These are phyloP conservation scores for Phlyctochytrium arcticum DNA, from an alignment of 192 early-diverging fungal species.

Conservation along the genomic window DNA sequence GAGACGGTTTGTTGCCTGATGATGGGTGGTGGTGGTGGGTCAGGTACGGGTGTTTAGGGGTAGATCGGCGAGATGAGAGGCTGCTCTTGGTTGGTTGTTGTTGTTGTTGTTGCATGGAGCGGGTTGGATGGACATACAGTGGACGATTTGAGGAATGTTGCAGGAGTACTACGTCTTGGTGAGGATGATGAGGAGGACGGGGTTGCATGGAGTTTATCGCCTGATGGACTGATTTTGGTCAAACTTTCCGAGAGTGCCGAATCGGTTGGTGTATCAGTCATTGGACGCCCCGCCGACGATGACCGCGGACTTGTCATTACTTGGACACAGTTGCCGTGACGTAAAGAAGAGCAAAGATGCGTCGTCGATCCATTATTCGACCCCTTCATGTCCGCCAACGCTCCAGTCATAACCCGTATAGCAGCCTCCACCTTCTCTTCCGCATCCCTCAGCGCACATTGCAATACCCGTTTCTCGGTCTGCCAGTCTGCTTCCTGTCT, in stretches of 20 bases:
- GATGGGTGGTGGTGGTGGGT: neutral
- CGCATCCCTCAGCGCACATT: constrained; percentile 11
- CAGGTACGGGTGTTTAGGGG: neutral
- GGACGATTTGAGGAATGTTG: too few relatives aligned
- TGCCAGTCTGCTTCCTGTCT: constrained; percentile 21
- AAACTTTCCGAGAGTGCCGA: too few relatives aligned
- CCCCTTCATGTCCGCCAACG: constrained; percentile 7
- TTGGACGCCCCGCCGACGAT: neutral
- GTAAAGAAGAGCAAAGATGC: neutral
- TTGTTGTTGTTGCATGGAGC: neutral
- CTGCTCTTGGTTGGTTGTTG: neutral
- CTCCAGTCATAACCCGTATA: constrained; percentile 9
- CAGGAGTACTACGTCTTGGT: neutral
- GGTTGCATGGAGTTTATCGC: too few relatives aligned
- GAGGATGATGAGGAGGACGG: too few relatives aligned
- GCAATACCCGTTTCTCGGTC: neutral
- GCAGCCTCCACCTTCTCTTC: constrained; percentile 15
- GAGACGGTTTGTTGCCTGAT: neutral
- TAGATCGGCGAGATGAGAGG: neutral
- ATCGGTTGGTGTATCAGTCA: too few relatives aligned
- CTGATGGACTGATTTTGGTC: too few relatives aligned
- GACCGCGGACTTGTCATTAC: neutral
- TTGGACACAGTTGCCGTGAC: neutral
- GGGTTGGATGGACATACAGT: too few relatives aligned
- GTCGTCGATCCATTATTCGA: too few relatives aligned